Conservation (phyloP, 257 asterid species). For the Asclepias syriaca region DNA sequence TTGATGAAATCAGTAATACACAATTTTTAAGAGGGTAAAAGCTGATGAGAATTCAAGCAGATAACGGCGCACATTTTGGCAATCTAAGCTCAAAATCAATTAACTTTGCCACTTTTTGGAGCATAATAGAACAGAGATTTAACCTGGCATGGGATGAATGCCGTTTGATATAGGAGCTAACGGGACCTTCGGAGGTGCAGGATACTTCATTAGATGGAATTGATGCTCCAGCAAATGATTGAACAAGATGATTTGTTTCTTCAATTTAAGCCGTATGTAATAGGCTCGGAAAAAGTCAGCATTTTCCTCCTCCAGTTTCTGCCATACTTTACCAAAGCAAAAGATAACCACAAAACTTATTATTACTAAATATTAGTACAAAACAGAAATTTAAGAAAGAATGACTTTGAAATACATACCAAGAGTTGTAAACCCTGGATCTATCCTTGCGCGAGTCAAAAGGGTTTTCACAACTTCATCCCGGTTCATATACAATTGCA, state of each 20-base stretch:
- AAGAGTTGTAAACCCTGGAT: constrained; percentile 94
- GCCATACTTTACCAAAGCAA: constrained; percentile 66
- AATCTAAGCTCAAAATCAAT: background rate
- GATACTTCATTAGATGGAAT: constrained; percentile 72
- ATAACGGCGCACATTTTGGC: background rate
- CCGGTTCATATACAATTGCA: constrained; percentile 85
- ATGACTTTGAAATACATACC: constrained; percentile 40
- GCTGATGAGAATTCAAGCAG: background rate
- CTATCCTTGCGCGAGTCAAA: constrained; percentile 87
- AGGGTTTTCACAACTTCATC: constrained; percentile 95
- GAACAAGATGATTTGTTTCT: constrained; percentile 85
- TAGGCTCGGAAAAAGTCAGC: constrained; percentile 87
- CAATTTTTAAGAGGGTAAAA: too few relatives aligned
- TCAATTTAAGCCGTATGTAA: constrained; percentile 88
- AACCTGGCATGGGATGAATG: constrained; percentile 84
- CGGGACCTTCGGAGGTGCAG: constrained; percentile 71
- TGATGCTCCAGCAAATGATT: constrained; percentile 93
- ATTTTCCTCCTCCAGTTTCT: constrained; percentile 95
- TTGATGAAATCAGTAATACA: too few relatives aligned
- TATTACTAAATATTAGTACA: background rate
- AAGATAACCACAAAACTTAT: constrained; percentile 1
- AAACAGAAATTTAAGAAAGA: too few relatives aligned
- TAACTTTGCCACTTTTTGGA: background rate
- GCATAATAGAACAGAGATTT: constrained; percentile 2
- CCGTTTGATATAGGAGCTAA: constrained; percentile 82